Evolutionary conservation across 192 early-diverging fungal species (phyloP).

Genomic region (Thamnidium elegans): DNA sequence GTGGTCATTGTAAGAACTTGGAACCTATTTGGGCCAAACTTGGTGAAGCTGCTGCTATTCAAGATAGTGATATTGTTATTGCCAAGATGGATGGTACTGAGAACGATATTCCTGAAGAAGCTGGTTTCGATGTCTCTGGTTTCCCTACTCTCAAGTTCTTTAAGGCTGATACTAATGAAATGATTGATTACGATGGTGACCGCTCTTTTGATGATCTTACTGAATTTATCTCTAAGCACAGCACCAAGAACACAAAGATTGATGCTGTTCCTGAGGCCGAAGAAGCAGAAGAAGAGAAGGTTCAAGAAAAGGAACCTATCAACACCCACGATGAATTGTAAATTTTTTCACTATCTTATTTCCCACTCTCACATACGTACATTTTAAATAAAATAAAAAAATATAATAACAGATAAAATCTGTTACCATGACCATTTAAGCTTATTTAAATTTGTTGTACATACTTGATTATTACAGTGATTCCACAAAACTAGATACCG

Average conservation of each 20-base stretch:
- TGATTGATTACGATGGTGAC: slow-evolving; percentile 82
- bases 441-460: too few species aligned
- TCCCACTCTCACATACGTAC: neutral
- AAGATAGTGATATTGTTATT: slow-evolving; percentile 42
- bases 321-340: slow-evolving; percentile 23
- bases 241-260: slow-evolving; percentile 40
- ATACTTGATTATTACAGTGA: too few species aligned
- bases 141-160: slow-evolving; percentile 96
- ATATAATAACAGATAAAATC: neutral
- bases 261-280: slow-evolving; percentile 6
- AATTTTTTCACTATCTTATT: neutral
- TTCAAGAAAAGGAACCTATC: slow-evolving; percentile 5
- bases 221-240: slow-evolving; percentile 78
- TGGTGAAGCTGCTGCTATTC: slow-evolving; percentile 50
- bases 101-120: slow-evolving; percentile 82
- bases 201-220: slow-evolving; percentile 75
- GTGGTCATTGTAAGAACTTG: slow-evolving; percentile 75
- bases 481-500: too few species aligned
- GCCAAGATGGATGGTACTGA: slow-evolving; percentile 96
- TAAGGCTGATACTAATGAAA: slow-evolving; percentile 77
- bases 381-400: slow-evolving; percentile 14
- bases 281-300: neutral
- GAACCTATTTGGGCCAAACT: slow-evolving; percentile 85
- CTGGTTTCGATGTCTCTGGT: slow-evolving; percentile 72
- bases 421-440: too few species aligned